These are phyloP conservation scores for Dothideomycetidae sp. DNA, from an alignment of 2,329 filamentous ascomycete genomes.

Conservation along the genomic window DNA sequence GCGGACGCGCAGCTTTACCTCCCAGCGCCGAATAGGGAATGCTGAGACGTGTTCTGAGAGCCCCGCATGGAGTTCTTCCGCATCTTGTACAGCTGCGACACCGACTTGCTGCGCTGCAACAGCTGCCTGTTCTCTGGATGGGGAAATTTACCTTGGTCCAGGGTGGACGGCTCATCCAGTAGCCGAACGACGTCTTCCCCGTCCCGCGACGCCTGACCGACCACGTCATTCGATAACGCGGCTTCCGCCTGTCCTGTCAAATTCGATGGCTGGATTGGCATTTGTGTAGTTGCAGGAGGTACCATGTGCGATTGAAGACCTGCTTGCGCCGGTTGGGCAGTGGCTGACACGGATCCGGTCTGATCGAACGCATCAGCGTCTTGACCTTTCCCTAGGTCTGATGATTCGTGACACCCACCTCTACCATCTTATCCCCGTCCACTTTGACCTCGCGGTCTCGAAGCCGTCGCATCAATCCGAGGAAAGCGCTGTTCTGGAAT, in stretches of 20 bases:
- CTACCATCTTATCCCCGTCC: slow-evolving; percentile 54
- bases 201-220: slow-evolving; percentile 1
- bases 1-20: no score
- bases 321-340: no score
- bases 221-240: neutral
- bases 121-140: neutral
- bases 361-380: neutral
- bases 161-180: slow-evolving; percentile 2
- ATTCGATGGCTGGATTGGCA: neutral
- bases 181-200: slow-evolving; percentile 7
- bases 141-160: slow-evolving; percentile 7
- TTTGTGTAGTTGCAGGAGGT: no score
- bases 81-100: neutral
- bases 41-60: neutral
- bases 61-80: neutral
- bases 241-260: neutral
- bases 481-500: slow-evolving; percentile 64
- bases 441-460: slow-evolving; percentile 59
- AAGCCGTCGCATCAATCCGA: slow-evolving; percentile 62
- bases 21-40: neutral
- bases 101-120: neutral
- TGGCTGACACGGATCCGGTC: neutral
- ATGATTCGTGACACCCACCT: slow-evolving; percentile 22
- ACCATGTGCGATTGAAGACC: no score
- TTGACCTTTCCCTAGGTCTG: neutral